phyloP scores from a whole-genome alignment of 345 rosid genomes.

The Populus pruinosa region DNA sequence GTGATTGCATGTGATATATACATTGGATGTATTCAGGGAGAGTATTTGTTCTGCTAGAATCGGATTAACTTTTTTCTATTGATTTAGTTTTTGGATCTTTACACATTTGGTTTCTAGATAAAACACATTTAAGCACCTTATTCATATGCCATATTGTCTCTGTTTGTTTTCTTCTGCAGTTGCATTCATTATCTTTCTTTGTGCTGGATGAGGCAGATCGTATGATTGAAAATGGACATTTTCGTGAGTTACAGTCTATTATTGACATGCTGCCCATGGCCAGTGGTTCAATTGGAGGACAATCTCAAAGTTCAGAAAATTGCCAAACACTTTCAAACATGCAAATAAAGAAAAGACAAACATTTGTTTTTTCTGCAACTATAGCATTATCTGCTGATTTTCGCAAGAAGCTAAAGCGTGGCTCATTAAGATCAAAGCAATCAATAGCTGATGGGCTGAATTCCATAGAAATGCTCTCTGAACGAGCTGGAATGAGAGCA shows the following conservation, averaged over 20 bases:
- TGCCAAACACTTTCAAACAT: conserved; percentile 52
- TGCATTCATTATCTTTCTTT: conserved; percentile 87
- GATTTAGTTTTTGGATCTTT: neutral
- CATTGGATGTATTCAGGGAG: neutral
- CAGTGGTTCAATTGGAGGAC: conserved; percentile 40
- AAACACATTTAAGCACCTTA: neutral
- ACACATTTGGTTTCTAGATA: neutral
- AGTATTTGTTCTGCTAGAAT: too few species aligned
- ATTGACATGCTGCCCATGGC: conserved; percentile 81
- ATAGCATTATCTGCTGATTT: conserved; percentile 85
- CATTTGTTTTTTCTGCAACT: conserved; percentile 95
- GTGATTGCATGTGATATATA: conserved; percentile 16
- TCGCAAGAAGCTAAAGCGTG: conserved; percentile 86
- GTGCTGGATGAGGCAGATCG: conserved; percentile 98
- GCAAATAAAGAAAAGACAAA: conserved; percentile 86
- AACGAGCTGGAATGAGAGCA: conserved; percentile 85
- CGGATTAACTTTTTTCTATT: too few species aligned
- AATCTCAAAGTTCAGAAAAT: conserved; percentile 43
- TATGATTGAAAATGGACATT: conserved; percentile 95
- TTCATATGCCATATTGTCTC: neutral
- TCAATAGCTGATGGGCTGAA: conserved; percentile 46
- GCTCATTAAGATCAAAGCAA: conserved; percentile 60
- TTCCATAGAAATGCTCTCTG: conserved; percentile 83
- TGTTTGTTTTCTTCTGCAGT: conserved; percentile 41
- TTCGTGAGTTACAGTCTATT: conserved; percentile 90